phyloP scores from a whole-genome alignment of 805 yeast species.

The Peterozyma xylosa region DNA sequence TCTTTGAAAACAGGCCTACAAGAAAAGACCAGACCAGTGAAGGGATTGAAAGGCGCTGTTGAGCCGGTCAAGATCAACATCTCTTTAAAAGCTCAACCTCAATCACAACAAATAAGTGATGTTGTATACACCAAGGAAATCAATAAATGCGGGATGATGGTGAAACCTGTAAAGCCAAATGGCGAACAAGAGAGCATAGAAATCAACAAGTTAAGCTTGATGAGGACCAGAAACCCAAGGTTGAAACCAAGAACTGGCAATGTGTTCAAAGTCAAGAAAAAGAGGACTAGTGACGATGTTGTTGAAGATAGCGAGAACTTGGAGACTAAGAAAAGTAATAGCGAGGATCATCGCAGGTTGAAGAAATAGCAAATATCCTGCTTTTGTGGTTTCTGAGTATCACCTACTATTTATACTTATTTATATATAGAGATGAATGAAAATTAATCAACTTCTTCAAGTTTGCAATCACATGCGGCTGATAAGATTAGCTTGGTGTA shows the following conservation, averaged over 20 bases:
- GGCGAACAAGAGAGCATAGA: background rate
- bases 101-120: background rate
- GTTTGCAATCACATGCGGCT: too few species aligned
- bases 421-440: too few species aligned
- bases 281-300: background rate
- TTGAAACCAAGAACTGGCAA: conserved; percentile 8
- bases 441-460: too few species aligned
- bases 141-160: conserved; percentile 21
- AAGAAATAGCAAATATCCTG: too few species aligned
- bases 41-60: conserved; percentile 1
- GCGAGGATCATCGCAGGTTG: too few species aligned
- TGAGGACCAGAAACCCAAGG: conserved; percentile 2
- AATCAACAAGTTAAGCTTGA: background rate
- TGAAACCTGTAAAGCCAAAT: conserved; percentile 14
- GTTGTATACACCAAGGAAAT: conserved; percentile 13
- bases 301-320: too few species aligned
- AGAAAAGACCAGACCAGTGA: background rate
- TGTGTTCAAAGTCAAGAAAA: conserved; percentile 4
- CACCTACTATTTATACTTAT: too few species aligned
- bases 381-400: too few species aligned
- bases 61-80: conserved; percentile 13
- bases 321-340: too few species aligned
- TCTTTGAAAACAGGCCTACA: too few species aligned
- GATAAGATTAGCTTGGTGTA: too few species aligned
- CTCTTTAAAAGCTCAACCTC: conserved; percentile 3